Conservation (phyloP, 176 grass and related monocot genomes). For the Hyparrhenia diplandra region DNA sequence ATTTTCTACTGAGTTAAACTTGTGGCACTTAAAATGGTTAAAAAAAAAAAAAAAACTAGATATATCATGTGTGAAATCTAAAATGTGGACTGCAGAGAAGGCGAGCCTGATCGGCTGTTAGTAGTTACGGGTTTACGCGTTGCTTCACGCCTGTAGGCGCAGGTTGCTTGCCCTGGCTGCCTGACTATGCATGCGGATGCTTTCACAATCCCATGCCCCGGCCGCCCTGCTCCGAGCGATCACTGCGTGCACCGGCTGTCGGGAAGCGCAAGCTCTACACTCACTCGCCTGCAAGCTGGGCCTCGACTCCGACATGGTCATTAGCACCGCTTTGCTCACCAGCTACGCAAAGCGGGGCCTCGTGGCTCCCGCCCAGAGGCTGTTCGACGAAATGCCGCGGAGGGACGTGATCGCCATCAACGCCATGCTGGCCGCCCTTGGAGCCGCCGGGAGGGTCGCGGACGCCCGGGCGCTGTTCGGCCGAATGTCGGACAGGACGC, state of each 20-base stretch:
- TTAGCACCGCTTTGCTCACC: slow-evolving; percentile 34
- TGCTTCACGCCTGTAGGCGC: neutral
- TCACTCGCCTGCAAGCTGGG: slow-evolving; percentile 31
- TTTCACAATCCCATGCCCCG: neutral
- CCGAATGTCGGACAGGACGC: slow-evolving; percentile 30
- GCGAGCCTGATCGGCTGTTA: too few relatives aligned
- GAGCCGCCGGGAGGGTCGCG: neutral
- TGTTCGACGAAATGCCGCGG: slow-evolving; percentile 51
- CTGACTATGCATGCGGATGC: neutral
- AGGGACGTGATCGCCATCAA: slow-evolving; percentile 44
- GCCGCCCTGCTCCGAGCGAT: slow-evolving; percentile 11
- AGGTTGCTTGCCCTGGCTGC: too few relatives aligned
- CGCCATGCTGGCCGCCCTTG: slow-evolving; percentile 40
- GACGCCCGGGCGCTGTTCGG: slow-evolving; percentile 28
- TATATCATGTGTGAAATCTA: too few relatives aligned
- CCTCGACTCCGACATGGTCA: slow-evolving; percentile 19
- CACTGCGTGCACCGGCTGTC: neutral
- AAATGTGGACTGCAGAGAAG: too few relatives aligned
- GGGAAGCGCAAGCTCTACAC: slow-evolving; percentile 31
- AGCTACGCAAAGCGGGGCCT: slow-evolving; percentile 25
- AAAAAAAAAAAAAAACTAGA: too few relatives aligned
- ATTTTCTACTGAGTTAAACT: too few relatives aligned
- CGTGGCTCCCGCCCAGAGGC: neutral
- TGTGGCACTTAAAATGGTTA: too few relatives aligned
- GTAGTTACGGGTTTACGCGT: neutral